phyloP scores from a whole-genome alignment of 2,329 filamentous ascomycete genomes.

The Nakataea oryzae region DNA sequence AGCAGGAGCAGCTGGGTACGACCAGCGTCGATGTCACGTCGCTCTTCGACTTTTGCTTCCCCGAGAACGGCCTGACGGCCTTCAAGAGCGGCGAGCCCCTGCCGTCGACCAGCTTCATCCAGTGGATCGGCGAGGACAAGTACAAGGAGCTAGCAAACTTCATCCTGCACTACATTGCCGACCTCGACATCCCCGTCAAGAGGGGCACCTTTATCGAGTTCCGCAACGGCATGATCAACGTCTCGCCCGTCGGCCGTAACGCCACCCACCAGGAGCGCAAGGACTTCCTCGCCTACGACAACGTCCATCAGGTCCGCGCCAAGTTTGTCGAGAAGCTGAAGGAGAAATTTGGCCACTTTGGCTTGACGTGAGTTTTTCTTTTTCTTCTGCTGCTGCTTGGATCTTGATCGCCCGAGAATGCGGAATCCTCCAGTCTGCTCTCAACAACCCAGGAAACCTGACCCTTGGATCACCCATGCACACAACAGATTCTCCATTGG shows the following conservation, averaged over 20 bases:
- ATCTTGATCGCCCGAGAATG: background rate
- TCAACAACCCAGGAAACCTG: background rate
- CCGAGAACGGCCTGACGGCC: conserved; percentile 91
- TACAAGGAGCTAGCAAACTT: conserved; percentile 73
- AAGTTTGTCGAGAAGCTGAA: conserved; percentile 67
- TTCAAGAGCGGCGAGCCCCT: conserved; percentile 73
- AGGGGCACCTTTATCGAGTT: conserved; percentile 80
- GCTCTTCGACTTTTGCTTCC: conserved; percentile 96
- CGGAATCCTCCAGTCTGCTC: too few relatives aligned
- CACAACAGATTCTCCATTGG: conserved; percentile 75
- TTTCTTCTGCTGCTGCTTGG: conserved; percentile 3
- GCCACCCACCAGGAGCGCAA: conserved; percentile 69
- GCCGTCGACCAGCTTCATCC: conserved; percentile 76
- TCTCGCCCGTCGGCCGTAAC: conserved; percentile 77
- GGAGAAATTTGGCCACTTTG: conserved; percentile 73
- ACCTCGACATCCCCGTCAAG: conserved; percentile 77
- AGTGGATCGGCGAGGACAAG: conserved; percentile 73
- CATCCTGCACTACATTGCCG: conserved; percentile 72
- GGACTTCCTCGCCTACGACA: conserved; percentile 75
- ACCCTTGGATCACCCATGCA: background rate
- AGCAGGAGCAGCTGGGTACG: conserved; percentile 87
- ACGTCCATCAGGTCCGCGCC: conserved; percentile 63
- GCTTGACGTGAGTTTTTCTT: conserved; percentile 59
- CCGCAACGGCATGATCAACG: conserved; percentile 85
- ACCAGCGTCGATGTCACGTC: conserved; percentile 58